Base-by-base conservation (phyloP, 2,329 filamentous ascomycete species). In the Cladophialophora chaetospira region DNA sequence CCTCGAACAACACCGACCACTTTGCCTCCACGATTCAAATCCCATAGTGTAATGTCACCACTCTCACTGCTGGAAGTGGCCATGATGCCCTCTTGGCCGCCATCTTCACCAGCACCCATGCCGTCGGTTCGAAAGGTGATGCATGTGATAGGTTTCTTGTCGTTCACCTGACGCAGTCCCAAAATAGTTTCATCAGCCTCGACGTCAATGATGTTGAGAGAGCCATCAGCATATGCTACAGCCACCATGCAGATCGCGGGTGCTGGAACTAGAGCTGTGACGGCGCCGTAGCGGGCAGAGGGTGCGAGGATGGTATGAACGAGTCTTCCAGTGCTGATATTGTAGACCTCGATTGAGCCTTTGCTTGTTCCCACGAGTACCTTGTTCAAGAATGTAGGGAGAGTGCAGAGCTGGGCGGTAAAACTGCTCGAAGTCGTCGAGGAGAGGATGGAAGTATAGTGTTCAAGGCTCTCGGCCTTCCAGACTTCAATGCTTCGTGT, bases 331-430 rank as follows among this genome's bases (percentile, higher is more conserved):
- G 90, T 96, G 70, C 88, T 95, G 59, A 99, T 79, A 69, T 99
- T 99, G 93, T 94, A 99, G 48, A 99, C 96, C 69, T 99, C 94
- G 6, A 97, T 87, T 72, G 86, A 88, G 5, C 94, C 94, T 71
- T 99, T 91, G 62, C 83, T 83, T 66, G 91, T 86, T 8, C 91
- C 95, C 2, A 91, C 88, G 63, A 97, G 91, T 42, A 99, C 83
- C 74, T 99, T 99, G 79, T 99, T 99, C 59, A 99, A 75, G 72
- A 91, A 96, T 0, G 94, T 97, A 1, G 93, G 92, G 87, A 97
- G 91, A 67, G 84, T 95, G 70, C 86, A 88, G 65, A 96, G 82
- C 47, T 87, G 85, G 21, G 89, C 89, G 0, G 88, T 91, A 55
- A 97, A 84, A 81, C n/a, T n/a, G n/a, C n/a, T n/a, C n/a, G 28